These are phyloP conservation scores for Hypholoma sublateritium DNA, from an alignment of 768 basidiomycete species.

Conservation along the genomic window DNA sequence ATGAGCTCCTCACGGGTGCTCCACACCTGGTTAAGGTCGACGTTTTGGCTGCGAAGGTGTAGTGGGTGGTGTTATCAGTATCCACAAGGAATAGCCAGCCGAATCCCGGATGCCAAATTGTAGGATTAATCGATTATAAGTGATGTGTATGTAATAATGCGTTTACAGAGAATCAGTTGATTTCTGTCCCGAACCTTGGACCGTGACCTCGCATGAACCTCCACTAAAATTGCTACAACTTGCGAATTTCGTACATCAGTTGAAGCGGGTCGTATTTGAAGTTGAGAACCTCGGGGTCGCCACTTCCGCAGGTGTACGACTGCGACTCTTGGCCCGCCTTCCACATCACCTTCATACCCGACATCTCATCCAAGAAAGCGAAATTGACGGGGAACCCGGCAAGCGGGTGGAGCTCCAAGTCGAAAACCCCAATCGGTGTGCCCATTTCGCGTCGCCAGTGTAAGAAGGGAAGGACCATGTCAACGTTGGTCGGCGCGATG, in stretches of 20 bases:
- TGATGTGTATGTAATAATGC: too few relatives aligned
- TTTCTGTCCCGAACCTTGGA: background rate
- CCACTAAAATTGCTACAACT: background rate
- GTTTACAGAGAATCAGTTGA: too few relatives aligned
- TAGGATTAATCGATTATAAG: too few relatives aligned
- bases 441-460: background rate
- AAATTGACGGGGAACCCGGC: constrained; percentile 3
- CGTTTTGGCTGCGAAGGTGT: constrained; percentile 30
- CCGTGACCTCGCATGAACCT: background rate
- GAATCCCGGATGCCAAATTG: too few relatives aligned
- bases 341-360: background rate
- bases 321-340: background rate
- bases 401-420: background rate
- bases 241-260: background rate
- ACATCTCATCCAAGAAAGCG: background rate
- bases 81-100: too few relatives aligned
- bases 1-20: constrained; percentile 26
- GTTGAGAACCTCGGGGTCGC: background rate
- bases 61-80: background rate
- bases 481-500: background rate
- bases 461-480: constrained; percentile 4
- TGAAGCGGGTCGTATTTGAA: constrained; percentile 5
- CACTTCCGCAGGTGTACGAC: constrained; percentile 2
- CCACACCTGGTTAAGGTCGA: constrained; percentile 32
- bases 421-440: background rate